These are phyloP conservation scores for Stemphylium beticola DNA, from an alignment of 2,329 filamentous ascomycete genomes.

Conservation along the genomic window DNA sequence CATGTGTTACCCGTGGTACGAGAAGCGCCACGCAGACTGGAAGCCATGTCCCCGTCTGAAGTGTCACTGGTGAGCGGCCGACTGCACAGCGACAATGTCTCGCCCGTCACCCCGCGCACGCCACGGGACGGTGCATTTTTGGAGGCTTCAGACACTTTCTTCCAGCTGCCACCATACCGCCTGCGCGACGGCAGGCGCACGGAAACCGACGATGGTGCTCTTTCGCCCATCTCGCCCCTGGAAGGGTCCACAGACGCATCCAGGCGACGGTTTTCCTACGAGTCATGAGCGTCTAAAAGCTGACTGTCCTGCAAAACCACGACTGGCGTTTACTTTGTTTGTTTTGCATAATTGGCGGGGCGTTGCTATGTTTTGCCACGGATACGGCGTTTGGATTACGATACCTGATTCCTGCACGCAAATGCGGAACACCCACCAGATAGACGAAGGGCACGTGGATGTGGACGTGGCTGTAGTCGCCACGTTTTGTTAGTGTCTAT, in stretches of 20 bases:
- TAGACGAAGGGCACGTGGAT: conserved; percentile 16
- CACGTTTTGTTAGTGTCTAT: conserved; percentile 6
- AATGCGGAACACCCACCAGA: conserved; percentile 19
- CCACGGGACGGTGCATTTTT: conserved; percentile 42
- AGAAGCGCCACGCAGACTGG: conserved; percentile 30
- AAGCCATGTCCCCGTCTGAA: conserved; percentile 34
- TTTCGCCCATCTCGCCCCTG: conserved; percentile 46
- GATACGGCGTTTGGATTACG: conserved; percentile 21
- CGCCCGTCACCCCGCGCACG: conserved; percentile 40
- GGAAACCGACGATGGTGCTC: conserved; percentile 39
- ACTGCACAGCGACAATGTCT: conserved; percentile 27
- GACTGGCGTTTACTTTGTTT: conserved; percentile 17
- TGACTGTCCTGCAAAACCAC: conserved; percentile 12
- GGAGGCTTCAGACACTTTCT: conserved; percentile 41
- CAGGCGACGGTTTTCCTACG: conserved; percentile 49
- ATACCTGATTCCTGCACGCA: conserved; percentile 16
- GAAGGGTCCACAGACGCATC: conserved; percentile 36
- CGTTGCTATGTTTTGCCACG: background rate
- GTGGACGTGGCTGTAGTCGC: too few species aligned
- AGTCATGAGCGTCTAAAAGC: conserved; percentile 40
- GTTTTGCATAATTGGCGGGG: conserved; percentile 10
- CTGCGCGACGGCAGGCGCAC: conserved; percentile 27
- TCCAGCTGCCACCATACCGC: conserved; percentile 34
- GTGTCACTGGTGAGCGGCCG: conserved; percentile 38
- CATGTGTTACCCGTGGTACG: conserved; percentile 24